These are phyloP conservation scores for Mycena vulgaris DNA, from an alignment of 768 basidiomycete genomes.

Conservation along the genomic window DNA sequence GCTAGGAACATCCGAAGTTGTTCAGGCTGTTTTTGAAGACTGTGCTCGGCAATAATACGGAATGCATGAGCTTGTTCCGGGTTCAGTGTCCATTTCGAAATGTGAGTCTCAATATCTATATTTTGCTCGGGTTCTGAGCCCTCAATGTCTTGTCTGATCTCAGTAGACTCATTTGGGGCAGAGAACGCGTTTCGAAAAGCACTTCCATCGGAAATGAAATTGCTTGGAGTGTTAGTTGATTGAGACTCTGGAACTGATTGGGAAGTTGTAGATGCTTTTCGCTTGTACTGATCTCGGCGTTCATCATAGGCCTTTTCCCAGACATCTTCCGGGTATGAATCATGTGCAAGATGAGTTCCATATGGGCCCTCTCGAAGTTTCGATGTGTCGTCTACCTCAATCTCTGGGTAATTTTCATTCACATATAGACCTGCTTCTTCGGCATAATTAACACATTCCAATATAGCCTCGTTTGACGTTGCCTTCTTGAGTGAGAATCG, in stretches of 20 bases:
- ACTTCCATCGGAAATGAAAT: background rate
- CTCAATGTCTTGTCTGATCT: background rate
- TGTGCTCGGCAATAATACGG: constrained; percentile 1
- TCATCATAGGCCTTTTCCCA: constrained; percentile 12
- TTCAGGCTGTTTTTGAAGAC: background rate
- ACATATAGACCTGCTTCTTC: background rate
- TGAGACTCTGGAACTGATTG: too few species aligned
- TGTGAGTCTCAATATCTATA: constrained; percentile 3
- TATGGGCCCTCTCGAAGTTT: too few species aligned
- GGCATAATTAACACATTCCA: constrained; percentile 10
- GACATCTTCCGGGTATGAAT: background rate
- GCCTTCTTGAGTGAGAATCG: constrained; percentile 7
- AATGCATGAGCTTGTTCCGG: background rate
- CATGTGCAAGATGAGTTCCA: background rate
- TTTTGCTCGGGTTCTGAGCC: background rate
- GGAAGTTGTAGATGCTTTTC: background rate
- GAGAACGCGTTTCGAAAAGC: background rate
- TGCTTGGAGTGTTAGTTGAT: too few species aligned
- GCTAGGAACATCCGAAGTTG: constrained; percentile 8
- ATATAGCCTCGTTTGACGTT: background rate
- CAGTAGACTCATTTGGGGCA: background rate
- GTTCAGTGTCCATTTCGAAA: background rate
- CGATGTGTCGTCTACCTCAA: background rate
- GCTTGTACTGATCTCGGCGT: background rate
- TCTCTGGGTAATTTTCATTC: background rate